A percentile compares a stretch with the other conserved stretches of the same genome.
Conservation (phyloP, 257 asterid species). For the Lavandula angustifolia region DNA sequence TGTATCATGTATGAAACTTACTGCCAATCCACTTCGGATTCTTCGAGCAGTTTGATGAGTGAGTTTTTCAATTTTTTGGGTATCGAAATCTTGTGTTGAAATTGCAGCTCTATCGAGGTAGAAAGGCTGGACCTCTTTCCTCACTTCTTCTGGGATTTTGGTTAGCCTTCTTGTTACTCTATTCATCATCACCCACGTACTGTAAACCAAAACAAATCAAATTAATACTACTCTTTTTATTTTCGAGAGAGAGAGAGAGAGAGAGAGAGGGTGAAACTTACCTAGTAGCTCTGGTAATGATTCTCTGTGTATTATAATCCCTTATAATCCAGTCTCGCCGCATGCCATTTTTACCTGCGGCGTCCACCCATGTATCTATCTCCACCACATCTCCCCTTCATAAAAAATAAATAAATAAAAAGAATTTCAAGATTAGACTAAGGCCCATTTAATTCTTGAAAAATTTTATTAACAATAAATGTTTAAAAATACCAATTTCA, state of each 20-base stretch:
- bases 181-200: slow-evolving; percentile 89
- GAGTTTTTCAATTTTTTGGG: slow-evolving; percentile 63
- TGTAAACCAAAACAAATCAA: slow-evolving; percentile 30
- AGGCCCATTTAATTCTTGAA: too few species aligned
- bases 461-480: too few species aligned
- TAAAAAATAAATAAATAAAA: background rate
- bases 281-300: slow-evolving; percentile 87
- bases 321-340: slow-evolving; percentile 85
- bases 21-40: slow-evolving; percentile 67
- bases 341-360: slow-evolving; percentile 91
- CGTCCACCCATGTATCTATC: slow-evolving; percentile 93
- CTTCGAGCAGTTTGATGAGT: slow-evolving; percentile 55
- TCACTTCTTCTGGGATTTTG: slow-evolving; percentile 80
- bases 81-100: slow-evolving; percentile 46
- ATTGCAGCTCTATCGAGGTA: slow-evolving; percentile 57
- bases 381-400: slow-evolving; percentile 86
- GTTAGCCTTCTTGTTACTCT: slow-evolving; percentile 83
- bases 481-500: too few species aligned
- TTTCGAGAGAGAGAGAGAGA: too few species aligned
- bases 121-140: slow-evolving; percentile 66
- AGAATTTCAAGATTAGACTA: too few species aligned
- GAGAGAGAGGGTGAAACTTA: background rate
- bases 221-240: background rate
- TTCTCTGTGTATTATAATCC: slow-evolving; percentile 56
- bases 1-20: slow-evolving; percentile 35